These are phyloP conservation scores for Aspergillus unguis DNA, from an alignment of 2,329 filamentous ascomycete genomes.

Conservation along the genomic window DNA sequence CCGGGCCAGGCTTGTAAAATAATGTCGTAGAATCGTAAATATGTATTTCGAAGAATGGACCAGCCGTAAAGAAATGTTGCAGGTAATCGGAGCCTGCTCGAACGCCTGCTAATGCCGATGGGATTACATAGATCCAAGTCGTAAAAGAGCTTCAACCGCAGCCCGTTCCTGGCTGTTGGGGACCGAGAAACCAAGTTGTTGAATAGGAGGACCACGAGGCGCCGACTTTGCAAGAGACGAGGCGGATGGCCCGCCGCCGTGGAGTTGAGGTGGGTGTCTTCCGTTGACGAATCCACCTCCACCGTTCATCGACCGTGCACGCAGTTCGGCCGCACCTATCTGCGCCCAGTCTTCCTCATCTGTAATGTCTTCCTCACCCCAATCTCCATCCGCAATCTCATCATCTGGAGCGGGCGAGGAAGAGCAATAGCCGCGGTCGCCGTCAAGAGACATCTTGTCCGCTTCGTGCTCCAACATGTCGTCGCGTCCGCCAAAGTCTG, in stretches of 20 bases:
- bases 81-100: conserved; percentile 9
- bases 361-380: conserved; percentile 81
- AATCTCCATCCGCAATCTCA: conserved; percentile 67
- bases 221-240: conserved; percentile 41
- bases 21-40: conserved; percentile 15
- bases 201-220: conserved; percentile 35
- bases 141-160: conserved; percentile 48
- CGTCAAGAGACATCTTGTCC: conserved; percentile 90
- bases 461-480: conserved; percentile 79
- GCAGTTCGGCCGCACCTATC: conserved; percentile 79
- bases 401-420: conserved; percentile 70
- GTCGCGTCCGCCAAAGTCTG: conserved; percentile 58
- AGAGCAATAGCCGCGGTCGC: conserved; percentile 63
- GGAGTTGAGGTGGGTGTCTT: conserved; percentile 28
- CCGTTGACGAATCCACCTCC: conserved; percentile 40
- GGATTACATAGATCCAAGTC: conserved; percentile 47
- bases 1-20: conserved; percentile 13
- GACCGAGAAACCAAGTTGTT: conserved; percentile 31
- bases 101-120: conserved; percentile 25
- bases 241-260: conserved; percentile 34
- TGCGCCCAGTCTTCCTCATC: conserved; percentile 96
- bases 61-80: conserved; percentile 15
- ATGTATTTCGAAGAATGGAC: conserved; percentile 14
- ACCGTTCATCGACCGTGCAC: conserved; percentile 58
- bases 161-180: conserved; percentile 45